A percentile compares a stretch with the other conserved stretches of the same genome.
These are phyloP conservation scores for Xylariales sp. DNA, from an alignment of 2,329 filamentous ascomycete genomes.

Conservation along the genomic window DNA sequence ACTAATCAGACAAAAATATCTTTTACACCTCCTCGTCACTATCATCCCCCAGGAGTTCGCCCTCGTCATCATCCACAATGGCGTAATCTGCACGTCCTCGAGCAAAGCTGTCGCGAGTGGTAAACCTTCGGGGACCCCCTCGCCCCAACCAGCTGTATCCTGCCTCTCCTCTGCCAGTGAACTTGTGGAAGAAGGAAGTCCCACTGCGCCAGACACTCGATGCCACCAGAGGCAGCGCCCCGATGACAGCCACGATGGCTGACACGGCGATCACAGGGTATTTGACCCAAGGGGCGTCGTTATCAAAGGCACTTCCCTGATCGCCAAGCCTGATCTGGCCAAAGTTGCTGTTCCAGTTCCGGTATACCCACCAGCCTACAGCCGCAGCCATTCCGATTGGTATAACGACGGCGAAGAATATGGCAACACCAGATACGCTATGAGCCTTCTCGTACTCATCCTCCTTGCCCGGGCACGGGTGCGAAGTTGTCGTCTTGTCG, in stretches of 20 bases:
- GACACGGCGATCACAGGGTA: constrained; percentile 75
- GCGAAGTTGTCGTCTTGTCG: constrained; percentile 59
- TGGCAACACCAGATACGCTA: constrained; percentile 63
- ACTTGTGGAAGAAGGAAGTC: constrained; percentile 45
- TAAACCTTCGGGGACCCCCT: constrained; percentile 65
- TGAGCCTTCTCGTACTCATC: constrained; percentile 73
- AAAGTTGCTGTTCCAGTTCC: constrained; percentile 83
- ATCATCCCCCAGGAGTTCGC: constrained; percentile 88
- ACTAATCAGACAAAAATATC: no score
- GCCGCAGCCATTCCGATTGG: constrained; percentile 68
- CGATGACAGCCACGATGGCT: constrained; percentile 55
- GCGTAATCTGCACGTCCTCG: constrained; percentile 83
- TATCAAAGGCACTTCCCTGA: constrained; percentile 50
- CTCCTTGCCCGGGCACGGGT: constrained; percentile 74
- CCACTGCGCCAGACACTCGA: constrained; percentile 68
- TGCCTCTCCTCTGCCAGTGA: constrained; percentile 42
- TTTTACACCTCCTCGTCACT: constrained; percentile 78
- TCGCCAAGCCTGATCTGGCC: constrained; percentile 90
- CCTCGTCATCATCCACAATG: constrained; percentile 87
- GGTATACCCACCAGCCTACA: constrained; percentile 80
- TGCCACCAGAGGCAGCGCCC: constrained; percentile 65
- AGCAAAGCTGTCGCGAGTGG: constrained; percentile 84
- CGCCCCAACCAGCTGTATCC: constrained; percentile 46
- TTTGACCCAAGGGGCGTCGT: constrained; percentile 72
- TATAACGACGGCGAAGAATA: constrained; percentile 82